A percentile compares a stretch with the other conserved stretches of the same genome.
Evolutionary conservation across 345 rosid species (phyloP).

Genomic region (Populus simonii): DNA sequence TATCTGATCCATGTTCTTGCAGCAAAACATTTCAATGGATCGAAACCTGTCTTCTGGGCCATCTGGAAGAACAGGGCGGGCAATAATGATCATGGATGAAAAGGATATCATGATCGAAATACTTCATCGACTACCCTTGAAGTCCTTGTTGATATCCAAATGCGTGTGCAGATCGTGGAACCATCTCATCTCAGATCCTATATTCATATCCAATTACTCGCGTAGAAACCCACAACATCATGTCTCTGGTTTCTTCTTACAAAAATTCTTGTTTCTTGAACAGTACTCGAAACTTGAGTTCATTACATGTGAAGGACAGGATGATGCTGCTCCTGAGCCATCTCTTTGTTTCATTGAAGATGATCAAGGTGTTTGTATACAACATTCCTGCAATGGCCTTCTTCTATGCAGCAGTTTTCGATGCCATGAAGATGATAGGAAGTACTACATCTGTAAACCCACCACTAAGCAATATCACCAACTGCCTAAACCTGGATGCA

Average conservation of each 20-base stretch:
- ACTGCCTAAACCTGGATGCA: slow-evolving; percentile 16
- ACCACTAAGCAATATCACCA: slow-evolving; percentile 21
- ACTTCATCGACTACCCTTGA: slow-evolving; percentile 18
- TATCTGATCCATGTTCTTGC: too few relatives aligned
- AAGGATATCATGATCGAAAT: too few relatives aligned
- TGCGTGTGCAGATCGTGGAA: slow-evolving; percentile 32
- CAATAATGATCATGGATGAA: too few relatives aligned
- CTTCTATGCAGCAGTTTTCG: slow-evolving; percentile 36
- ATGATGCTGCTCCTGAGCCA: slow-evolving; percentile 14
- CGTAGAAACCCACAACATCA: background rate
- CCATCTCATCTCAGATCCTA: slow-evolving; percentile 18
- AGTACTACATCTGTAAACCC: slow-evolving; percentile 28
- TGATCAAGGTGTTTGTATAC: slow-evolving; percentile 14
- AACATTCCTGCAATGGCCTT: slow-evolving; percentile 28
- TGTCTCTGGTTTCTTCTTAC: slow-evolving; percentile 19
- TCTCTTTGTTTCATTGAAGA: slow-evolving; percentile 25
- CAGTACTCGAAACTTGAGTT: slow-evolving; percentile 1
- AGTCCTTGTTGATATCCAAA: slow-evolving; percentile 21
- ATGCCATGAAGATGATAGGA: slow-evolving; percentile 18
- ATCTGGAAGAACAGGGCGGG: background rate
- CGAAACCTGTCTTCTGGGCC: background rate
- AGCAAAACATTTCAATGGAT: too few relatives aligned
- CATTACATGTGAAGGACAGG: slow-evolving; percentile 2
- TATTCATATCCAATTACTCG: slow-evolving; percentile 14
- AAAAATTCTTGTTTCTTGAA: slow-evolving; percentile 12